phyloP scores from a whole-genome alignment of 2,329 filamentous ascomycete species.

The Monosporascus sp. region DNA sequence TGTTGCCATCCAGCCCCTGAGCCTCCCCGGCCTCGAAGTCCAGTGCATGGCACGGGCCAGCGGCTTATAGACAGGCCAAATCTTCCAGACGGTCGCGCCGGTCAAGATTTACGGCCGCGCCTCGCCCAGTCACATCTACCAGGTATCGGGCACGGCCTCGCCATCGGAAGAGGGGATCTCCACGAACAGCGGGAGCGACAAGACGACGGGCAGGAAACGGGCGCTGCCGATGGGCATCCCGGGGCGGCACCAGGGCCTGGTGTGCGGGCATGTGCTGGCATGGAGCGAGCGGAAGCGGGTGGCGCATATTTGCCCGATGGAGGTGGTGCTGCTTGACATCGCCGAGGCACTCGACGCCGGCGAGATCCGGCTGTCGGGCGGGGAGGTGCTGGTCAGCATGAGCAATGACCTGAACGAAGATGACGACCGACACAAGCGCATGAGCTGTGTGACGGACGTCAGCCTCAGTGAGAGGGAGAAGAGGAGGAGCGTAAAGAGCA shows the following conservation, averaged over 20 bases:
- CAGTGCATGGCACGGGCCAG: slow-evolving; percentile 90
- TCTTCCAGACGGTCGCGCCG: slow-evolving; percentile 72
- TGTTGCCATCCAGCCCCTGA: no score
- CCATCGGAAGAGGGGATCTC: no score
- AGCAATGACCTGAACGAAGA: no score
- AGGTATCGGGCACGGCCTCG: slow-evolving; percentile 43
- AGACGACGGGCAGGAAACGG: no score
- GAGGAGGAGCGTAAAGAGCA: no score
- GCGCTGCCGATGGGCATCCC: slow-evolving; percentile 61
- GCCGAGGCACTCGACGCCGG: slow-evolving; percentile 68
- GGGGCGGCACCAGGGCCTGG: slow-evolving; percentile 69
- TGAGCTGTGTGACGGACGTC: no score
- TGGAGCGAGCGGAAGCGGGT: slow-evolving; percentile 77
- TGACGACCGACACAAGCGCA: no score
- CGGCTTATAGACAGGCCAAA: slow-evolving; percentile 72
- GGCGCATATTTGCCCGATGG: slow-evolving; percentile 94
- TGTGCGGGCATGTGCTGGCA: slow-evolving; percentile 87
- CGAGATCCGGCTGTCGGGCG: slow-evolving; percentile 67
- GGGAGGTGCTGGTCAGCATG: slow-evolving; percentile 38
- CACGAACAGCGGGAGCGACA: neutral
- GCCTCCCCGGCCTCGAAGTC: slow-evolving; percentile 72
- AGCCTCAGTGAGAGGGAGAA: no score
- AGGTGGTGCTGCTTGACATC: slow-evolving; percentile 81
- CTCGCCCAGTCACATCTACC: slow-evolving; percentile 70
- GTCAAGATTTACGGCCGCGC: slow-evolving; percentile 83